Conservation (phyloP, 768 basidiomycete species). For the Panaeolus papilionaceus region DNA sequence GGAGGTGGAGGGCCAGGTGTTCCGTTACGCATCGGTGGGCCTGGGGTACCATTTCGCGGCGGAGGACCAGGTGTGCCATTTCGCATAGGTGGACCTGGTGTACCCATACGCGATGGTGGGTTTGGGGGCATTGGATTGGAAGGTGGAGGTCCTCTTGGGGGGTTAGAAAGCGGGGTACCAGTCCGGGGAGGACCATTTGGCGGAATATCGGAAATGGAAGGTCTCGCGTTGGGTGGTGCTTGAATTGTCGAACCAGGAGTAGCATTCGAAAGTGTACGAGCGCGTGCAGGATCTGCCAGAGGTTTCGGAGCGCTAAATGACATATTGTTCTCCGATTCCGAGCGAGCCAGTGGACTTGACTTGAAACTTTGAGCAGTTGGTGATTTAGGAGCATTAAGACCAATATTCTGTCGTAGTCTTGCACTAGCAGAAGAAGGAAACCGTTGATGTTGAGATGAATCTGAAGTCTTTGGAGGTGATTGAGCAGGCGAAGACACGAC, state of each 20-base stretch:
- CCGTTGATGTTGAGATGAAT: conserved; percentile 31
- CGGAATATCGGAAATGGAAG: conserved; percentile 23
- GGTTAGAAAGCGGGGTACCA: background rate
- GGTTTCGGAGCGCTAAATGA: conserved; percentile 28
- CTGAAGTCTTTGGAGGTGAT: conserved; percentile 5
- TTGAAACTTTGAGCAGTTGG: conserved; percentile 34
- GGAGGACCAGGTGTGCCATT: conserved; percentile 22
- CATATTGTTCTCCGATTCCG: conserved; percentile 24
- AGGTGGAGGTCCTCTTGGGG: background rate
- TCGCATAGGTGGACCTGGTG: conserved; percentile 17
- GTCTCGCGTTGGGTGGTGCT: conserved; percentile 33
- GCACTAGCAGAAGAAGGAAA: conserved; percentile 33
- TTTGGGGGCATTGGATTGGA: conserved; percentile 5
- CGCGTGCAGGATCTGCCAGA: conserved; percentile 15
- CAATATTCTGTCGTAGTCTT: conserved; percentile 40
- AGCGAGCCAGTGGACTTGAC: conserved; percentile 44
- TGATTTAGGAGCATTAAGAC: conserved; percentile 24
- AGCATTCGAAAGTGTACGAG: conserved; percentile 19
- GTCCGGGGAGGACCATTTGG: background rate
- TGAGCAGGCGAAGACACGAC: background rate
- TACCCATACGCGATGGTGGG: conserved; percentile 12
- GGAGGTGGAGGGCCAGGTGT: conserved; percentile 22
- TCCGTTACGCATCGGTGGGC: conserved; percentile 14
- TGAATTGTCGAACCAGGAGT: conserved; percentile 23
- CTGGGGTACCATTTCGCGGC: conserved; percentile 14